phyloP scores from a whole-genome alignment of 2,329 filamentous ascomycete genomes.

The Aureobasidium leucospermi region DNA sequence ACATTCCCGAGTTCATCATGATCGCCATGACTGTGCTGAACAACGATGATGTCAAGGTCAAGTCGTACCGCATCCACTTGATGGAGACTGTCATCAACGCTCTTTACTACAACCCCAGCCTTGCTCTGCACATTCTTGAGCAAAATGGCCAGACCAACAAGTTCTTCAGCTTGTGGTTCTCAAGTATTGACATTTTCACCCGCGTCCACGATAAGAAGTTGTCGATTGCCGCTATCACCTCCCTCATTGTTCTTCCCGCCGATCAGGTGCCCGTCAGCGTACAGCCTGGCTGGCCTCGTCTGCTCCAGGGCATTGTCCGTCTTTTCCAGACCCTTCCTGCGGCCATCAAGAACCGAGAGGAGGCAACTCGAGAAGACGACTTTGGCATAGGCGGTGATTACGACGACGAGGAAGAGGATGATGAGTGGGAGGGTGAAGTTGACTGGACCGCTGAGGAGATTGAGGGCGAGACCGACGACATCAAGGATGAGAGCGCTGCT shows the following conservation, averaged over 20 bases:
- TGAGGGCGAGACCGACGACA: slow-evolving; percentile 54
- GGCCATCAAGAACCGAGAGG: slow-evolving; percentile 85
- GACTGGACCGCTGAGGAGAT: slow-evolving; percentile 59
- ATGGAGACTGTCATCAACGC: slow-evolving; percentile 99
- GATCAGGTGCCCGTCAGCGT: slow-evolving; percentile 87
- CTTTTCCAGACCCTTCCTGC: slow-evolving; percentile 86
- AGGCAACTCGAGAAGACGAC: slow-evolving; percentile 77
- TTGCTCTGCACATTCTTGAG: slow-evolving; percentile 84
- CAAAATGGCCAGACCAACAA: slow-evolving; percentile 92
- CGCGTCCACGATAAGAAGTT: slow-evolving; percentile 98
- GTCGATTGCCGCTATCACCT: slow-evolving; percentile 86
- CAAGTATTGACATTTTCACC: slow-evolving; percentile 85
- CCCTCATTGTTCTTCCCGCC: slow-evolving; percentile 70
- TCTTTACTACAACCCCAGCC: slow-evolving; percentile 90
- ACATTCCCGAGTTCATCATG: slow-evolving; percentile 79
- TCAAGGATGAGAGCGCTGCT: slow-evolving; percentile 83
- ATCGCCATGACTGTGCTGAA: slow-evolving; percentile 80
- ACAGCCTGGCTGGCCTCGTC: slow-evolving; percentile 86
- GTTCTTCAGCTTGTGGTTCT: slow-evolving; percentile 98
- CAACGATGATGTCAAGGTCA: slow-evolving; percentile 72
- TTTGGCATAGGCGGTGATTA: slow-evolving; percentile 71
- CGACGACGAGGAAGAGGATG: slow-evolving; percentile 63
- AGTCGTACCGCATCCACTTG: slow-evolving; percentile 88
- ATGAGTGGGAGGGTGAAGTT: slow-evolving; percentile 70
- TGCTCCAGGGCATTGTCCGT: slow-evolving; percentile 80